Conservation (phyloP, 139 green algal species). For the Tetraselmis striata region DNA sequence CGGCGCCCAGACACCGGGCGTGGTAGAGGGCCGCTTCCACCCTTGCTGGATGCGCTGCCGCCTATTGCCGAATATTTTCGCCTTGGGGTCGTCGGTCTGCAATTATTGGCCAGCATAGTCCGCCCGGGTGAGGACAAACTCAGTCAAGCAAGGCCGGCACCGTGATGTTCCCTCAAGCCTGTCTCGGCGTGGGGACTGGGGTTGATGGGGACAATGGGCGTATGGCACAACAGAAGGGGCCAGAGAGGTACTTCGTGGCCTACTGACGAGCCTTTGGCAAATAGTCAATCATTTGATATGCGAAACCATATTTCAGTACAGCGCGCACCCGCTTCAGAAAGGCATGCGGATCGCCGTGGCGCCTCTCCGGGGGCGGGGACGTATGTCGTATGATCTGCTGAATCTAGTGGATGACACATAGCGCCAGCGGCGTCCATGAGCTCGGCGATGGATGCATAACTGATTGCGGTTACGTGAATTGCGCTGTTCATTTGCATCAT, state of each 20-base stretch:
- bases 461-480: too few relatives aligned
- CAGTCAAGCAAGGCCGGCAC: neutral
- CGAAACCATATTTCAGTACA: neutral
- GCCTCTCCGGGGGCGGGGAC: neutral
- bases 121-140: neutral
- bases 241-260: too few relatives aligned
- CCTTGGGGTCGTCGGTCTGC: neutral
- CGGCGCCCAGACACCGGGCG: neutral
- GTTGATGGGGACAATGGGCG: too few relatives aligned
- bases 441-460: too few relatives aligned
- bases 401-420: too few relatives aligned
- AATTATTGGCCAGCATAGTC: neutral
- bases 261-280: too few relatives aligned
- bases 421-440: too few relatives aligned
- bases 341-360: neutral
- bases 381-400: neutral
- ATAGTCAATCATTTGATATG: too few relatives aligned
- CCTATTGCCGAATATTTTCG: neutral
- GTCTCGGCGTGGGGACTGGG: too few relatives aligned
- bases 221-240: too few relatives aligned
- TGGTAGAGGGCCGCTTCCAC: neutral
- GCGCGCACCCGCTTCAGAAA: neutral
- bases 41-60: neutral
- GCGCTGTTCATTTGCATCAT: too few relatives aligned
- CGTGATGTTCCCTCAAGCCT: neutral